These are phyloP conservation scores for Teratosphaeriaceae sp. DNA, from an alignment of 2,329 filamentous ascomycete genomes.

Conservation along the genomic window DNA sequence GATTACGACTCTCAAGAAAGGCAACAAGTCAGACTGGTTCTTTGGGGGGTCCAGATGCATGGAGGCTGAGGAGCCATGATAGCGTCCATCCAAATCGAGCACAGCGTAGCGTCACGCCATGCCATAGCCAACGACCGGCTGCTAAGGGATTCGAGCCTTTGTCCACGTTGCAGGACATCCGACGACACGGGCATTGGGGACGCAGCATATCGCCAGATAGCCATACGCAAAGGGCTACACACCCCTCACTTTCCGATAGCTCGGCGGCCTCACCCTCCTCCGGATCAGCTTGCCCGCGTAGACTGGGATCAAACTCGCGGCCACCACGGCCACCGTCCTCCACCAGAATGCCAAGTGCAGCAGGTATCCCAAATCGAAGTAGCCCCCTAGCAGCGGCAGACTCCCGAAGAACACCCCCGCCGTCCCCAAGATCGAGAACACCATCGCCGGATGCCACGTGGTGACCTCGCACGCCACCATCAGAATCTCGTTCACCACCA, in stretches of 20 bases:
- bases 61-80: too few species aligned
- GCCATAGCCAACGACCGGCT: too few species aligned
- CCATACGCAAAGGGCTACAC: too few species aligned
- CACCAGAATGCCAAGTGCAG: slow-evolving; percentile 77
- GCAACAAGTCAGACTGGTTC: too few species aligned
- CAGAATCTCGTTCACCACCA: slow-evolving; percentile 88
- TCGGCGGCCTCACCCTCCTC: slow-evolving; percentile 81
- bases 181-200: too few species aligned
- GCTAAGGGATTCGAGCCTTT: too few species aligned
- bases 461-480: slow-evolving; percentile 98
- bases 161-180: too few species aligned
- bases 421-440: slow-evolving; percentile 75
- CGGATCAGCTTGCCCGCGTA: slow-evolving; percentile 82
- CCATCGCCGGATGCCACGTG: slow-evolving; percentile 95
- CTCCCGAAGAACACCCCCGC: slow-evolving; percentile 72
- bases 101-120: too few species aligned
- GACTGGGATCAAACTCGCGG: slow-evolving; percentile 76
- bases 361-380: slow-evolving; percentile 80
- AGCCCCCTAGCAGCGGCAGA: slow-evolving; percentile 79
- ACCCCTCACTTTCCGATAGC: slow-evolving; percentile 75
- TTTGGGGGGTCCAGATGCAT: too few species aligned
- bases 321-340: slow-evolving; percentile 73
- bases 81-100: too few species aligned
- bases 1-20: too few species aligned
- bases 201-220: too few species aligned